These are phyloP conservation scores for Aspergillus bombycis DNA, from an alignment of 2,329 filamentous ascomycete species.

Conservation along the genomic window DNA sequence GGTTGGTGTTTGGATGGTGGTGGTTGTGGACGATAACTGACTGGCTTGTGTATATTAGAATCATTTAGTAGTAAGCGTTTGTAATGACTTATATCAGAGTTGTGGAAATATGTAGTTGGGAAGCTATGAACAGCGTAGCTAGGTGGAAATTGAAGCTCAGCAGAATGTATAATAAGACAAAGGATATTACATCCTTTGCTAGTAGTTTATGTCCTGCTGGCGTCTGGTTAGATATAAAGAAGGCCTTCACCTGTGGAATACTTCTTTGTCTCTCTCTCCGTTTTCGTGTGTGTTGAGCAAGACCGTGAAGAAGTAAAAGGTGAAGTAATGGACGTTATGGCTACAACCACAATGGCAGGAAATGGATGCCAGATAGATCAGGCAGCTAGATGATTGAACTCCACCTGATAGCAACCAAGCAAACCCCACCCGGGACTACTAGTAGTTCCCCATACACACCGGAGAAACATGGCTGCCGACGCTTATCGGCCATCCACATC, in stretches of 20 bases:
- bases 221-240: background rate
- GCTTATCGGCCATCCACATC: background rate
- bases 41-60: background rate
- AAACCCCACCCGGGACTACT: too few relatives aligned
- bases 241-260: too few relatives aligned
- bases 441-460: background rate
- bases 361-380: background rate
- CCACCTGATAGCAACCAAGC: too few relatives aligned
- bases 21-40: conserved; percentile 68
- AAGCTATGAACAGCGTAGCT: too few relatives aligned
- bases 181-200: background rate
- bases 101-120: too few relatives aligned
- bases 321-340: too few relatives aligned
- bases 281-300: too few relatives aligned
- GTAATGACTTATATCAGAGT: background rate
- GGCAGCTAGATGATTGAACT: background rate
- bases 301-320: too few relatives aligned
- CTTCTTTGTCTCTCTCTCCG: too few relatives aligned
- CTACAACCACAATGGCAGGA: too few relatives aligned
- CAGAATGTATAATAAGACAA: background rate
- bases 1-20: conserved; percentile 78
- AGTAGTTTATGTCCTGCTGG: background rate
- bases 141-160: too few relatives aligned
- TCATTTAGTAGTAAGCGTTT: background rate
- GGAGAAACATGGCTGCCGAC: background rate